phyloP scores from a whole-genome alignment of 257 asterid genomes.

The Primulina huaijiensis region DNA sequence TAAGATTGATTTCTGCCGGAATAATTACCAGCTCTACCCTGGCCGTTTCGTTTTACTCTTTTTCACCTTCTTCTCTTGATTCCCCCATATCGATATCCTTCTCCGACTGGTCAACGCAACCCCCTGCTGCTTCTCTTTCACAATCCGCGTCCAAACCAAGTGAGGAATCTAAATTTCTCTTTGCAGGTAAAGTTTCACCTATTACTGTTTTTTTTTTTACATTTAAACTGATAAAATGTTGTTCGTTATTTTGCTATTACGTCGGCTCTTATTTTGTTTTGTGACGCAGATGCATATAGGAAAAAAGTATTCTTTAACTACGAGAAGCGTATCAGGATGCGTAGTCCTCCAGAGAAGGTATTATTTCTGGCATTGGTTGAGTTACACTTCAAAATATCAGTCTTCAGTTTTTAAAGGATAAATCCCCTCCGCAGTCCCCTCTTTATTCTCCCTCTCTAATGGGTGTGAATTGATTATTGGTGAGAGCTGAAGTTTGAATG shows the following conservation, averaged over 20 bases:
- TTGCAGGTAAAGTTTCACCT: constrained; percentile 46
- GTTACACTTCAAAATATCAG: background rate
- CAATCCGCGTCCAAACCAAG: constrained; percentile 12
- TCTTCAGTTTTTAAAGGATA: constrained; percentile 2
- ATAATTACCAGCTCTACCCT: constrained; percentile 48
- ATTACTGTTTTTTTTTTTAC: background rate
- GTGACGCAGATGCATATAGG: constrained; percentile 62
- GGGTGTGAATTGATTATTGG: constrained; percentile 17
- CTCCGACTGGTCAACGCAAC: constrained; percentile 31
- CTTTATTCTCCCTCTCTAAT: constrained; percentile 10
- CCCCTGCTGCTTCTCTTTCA: constrained; percentile 28
- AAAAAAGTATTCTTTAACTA: constrained; percentile 78
- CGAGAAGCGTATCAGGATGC: constrained; percentile 86
- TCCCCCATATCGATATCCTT: constrained; percentile 31
- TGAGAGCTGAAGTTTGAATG: background rate
- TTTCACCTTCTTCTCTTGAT: constrained; percentile 23
- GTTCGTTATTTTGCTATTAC: background rate
- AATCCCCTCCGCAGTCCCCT: background rate
- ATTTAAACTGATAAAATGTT: background rate
- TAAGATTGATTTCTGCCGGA: constrained; percentile 61
- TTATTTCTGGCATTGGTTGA: background rate
- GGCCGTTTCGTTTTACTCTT: constrained; percentile 40
- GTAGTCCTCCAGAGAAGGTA: constrained; percentile 98
- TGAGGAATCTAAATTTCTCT: constrained; percentile 37
- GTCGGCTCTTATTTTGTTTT: constrained; percentile 13